A percentile compares a stretch with the other conserved stretches of the same genome.
phyloP scores from a whole-genome alignment of 78 protist species.

The Dictyostelium intermedium region DNA sequence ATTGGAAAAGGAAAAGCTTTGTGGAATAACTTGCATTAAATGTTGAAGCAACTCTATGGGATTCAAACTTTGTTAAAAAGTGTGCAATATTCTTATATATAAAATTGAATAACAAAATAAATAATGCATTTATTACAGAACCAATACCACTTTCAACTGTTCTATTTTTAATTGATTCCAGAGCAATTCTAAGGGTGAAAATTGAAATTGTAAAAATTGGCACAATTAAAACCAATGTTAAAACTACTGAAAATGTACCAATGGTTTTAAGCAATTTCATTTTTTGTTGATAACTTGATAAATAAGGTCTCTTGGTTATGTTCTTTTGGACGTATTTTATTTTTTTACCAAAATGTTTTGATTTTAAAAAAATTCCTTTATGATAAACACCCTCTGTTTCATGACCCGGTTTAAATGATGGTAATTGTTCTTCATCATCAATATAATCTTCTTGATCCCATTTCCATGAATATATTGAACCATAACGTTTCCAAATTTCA shows the following conservation, averaged over 20 bases:
- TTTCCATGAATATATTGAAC: conserved; percentile 10
- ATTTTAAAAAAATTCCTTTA: not conserved
- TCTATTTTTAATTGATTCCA: not conserved
- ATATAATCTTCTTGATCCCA: conserved; percentile 33
- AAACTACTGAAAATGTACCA: not conserved
- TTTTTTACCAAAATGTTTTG: not conserved
- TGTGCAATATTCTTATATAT: conserved; percentile 11
- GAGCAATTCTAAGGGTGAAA: conserved; percentile 5
- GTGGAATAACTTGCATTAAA: conserved; percentile 17
- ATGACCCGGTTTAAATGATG: conserved; percentile 7
- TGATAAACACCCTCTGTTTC: conserved; percentile 5
- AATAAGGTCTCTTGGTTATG: not conserved
- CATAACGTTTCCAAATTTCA: conserved; percentile 47
- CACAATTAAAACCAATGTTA: not conserved
- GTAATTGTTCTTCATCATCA: not conserved
- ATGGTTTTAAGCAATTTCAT: not conserved
- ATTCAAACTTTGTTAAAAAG: not conserved
- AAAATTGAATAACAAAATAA: conserved; percentile 11
- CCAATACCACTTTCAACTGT: conserved; percentile 12
- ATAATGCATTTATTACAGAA: conserved; percentile 4
- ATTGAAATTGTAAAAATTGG: conserved; percentile 19
- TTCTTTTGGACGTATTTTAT: not conserved
- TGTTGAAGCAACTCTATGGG: not conserved
- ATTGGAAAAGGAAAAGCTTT: conserved; percentile 86
- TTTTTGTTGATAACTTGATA: not conserved